Conservation (phyloP, 306 rosid species). For the Astragalus glycyphyllos region DNA sequence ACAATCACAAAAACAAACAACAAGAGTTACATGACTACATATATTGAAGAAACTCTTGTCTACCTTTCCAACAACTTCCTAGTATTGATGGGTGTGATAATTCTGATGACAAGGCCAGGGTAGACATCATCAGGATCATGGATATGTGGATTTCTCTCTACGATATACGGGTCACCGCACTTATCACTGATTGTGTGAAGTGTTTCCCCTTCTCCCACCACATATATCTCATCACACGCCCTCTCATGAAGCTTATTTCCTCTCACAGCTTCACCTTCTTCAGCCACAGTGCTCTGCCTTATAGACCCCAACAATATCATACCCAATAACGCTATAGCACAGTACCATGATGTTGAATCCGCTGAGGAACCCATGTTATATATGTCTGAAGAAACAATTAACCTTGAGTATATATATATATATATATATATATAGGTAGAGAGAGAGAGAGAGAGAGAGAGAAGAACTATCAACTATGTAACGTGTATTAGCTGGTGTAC, state of each 20-base stretch:
- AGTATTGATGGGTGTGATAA: slow-evolving; percentile 44
- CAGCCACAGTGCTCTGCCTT: slow-evolving; percentile 42
- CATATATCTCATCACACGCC: slow-evolving; percentile 58
- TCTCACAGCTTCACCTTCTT: slow-evolving; percentile 24
- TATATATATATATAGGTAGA: not conserved
- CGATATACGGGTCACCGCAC: slow-evolving; percentile 80
- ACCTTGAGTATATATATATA: not conserved
- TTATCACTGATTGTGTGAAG: slow-evolving; percentile 82
- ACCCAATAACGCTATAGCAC: slow-evolving; percentile 49
- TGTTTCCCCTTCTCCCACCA: slow-evolving; percentile 80
- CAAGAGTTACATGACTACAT: not conserved
- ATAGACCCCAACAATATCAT: slow-evolving; percentile 65
- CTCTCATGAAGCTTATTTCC: slow-evolving; percentile 50
- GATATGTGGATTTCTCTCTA: slow-evolving; percentile 87
- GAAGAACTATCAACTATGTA: not conserved
- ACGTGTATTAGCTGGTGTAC: slow-evolving; percentile 6
- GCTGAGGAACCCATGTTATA: slow-evolving; percentile 39
- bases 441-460: too few species aligned
- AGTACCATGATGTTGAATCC: slow-evolving; percentile 68
- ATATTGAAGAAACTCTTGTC: not conserved
- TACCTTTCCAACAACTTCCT: slow-evolving; percentile 14
- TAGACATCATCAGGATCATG: slow-evolving; percentile 89
- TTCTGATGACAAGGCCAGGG: slow-evolving; percentile 86
- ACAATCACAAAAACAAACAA: too few species aligned
- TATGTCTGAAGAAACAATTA: not conserved